Base-by-base conservation (phyloP, 2,329 filamentous ascomycete genomes). In the Mollisiaceae sp. region DNA sequence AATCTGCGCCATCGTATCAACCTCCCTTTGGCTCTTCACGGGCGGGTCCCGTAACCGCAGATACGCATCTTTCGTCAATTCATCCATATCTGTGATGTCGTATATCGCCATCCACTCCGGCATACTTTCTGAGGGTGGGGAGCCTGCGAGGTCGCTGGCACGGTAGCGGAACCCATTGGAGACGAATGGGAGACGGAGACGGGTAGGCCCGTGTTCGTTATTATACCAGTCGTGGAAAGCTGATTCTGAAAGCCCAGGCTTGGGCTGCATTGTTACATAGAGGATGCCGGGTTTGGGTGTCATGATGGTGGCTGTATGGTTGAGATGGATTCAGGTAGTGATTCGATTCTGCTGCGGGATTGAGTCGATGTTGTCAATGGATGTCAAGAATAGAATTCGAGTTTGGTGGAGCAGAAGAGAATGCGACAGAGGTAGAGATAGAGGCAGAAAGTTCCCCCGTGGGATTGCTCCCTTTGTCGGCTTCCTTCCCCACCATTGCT, bases 151-250 rank as follows among this genome's bases (percentile, higher is more conserved):
- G 76, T 94, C 91, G 18, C 80, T 85, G 9, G 91, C 90, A 32
- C 83, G 85, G 79, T 93, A 97, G 52, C 93, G 89, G 72, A 95
- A 89, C 65, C 93, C 93, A 77, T 92, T 95, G 71, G 80, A 76
- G 75, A 94, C 88, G 72, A 90, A 88, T 4, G 91, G 87, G 15
- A 96, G 80, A 58, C 92, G 89, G 8, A 96, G 85, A 57, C 93
- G 90, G 18, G 89, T 86, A 20, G 93, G 93, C 62, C 93, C 93
- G 79, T 97, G 93, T 80, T 97, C 93, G 78, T 93, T 95, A 81
- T 96, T 94, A 82, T 97, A 97, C 91, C 92, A 94, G 77, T 96
- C 92, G 78, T 96, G 91, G 79, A 97, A 96, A 74, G 91, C 87
- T 68, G 86, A 82, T 57, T 84, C 78, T 63, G 73, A 60, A 22